phyloP scores from a whole-genome alignment of 2,329 filamentous ascomycete genomes.

The Fusarium nisikadoi region DNA sequence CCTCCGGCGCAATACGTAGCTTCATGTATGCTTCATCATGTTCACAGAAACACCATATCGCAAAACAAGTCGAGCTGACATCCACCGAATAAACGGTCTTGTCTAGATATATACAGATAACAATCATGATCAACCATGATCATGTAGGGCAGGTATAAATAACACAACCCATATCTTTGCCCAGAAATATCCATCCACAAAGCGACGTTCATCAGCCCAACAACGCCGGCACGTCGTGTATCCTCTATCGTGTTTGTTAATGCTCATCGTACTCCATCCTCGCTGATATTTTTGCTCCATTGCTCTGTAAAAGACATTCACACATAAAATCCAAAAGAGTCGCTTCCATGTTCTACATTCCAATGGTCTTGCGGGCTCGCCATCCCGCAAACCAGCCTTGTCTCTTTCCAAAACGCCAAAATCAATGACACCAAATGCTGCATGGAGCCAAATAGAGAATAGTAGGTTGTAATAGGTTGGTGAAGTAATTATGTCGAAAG shows the following conservation, averaged over 20 bases:
- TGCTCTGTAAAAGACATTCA: neutral
- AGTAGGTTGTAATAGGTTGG: slow-evolving; percentile 18
- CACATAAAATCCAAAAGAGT: slow-evolving; percentile 5
- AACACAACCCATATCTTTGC: neutral
- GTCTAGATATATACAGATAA: slow-evolving; percentile 18
- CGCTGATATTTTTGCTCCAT: slow-evolving; percentile 3
- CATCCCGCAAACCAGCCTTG: slow-evolving; percentile 25
- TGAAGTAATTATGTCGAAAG: slow-evolving; percentile 33
- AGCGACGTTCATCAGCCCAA: neutral
- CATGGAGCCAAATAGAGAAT: slow-evolving; percentile 17
- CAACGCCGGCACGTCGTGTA: slow-evolving; percentile 22
- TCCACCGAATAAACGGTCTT: neutral
- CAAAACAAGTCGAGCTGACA: neutral
- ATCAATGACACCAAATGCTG: slow-evolving; percentile 30
- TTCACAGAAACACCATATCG: neutral
- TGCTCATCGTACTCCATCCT: slow-evolving; percentile 5
- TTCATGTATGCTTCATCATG: neutral
- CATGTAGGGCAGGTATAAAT: neutral
- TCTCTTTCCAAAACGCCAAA: slow-evolving; percentile 39
- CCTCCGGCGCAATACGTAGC: neutral
- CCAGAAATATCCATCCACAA: neutral
- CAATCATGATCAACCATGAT: neutral
- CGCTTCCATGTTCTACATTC: slow-evolving; percentile 32
- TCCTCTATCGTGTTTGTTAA: slow-evolving; percentile 24
- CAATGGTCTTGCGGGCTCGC: slow-evolving; percentile 11